Percentiles rank a stretch among this genome's conserved stretches.
phyloP scores from a whole-genome alignment of 1,284 basidiomycete species.

The Marasmius oreades region DNA sequence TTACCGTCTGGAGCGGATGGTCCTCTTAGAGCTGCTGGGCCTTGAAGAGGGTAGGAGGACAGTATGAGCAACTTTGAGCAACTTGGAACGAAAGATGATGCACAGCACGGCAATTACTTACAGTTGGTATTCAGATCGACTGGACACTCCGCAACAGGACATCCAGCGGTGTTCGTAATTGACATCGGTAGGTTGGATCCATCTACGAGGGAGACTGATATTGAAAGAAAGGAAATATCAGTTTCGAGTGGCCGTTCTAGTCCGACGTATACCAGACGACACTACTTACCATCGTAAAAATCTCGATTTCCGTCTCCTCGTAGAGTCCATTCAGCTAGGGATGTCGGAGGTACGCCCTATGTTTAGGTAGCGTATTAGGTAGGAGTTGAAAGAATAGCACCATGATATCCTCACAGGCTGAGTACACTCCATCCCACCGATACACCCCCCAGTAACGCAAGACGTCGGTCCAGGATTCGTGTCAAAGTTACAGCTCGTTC shows the following conservation, averaged over 20 bases:
- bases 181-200: conserved; percentile 41
- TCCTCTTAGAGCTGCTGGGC: conserved; percentile 41
- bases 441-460: too few species aligned
- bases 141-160: conserved; percentile 35
- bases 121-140: conserved; percentile 39
- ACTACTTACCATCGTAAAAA: conserved; percentile 24
- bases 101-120: too few species aligned
- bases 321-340: conserved; percentile 42
- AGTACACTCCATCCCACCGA: too few species aligned
- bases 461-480: too few species aligned
- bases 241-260: too few species aligned
- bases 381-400: too few species aligned
- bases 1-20: conserved; percentile 44
- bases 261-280: too few species aligned
- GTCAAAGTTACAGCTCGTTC: too few species aligned
- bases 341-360: conserved; percentile 40
- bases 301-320: conserved; percentile 26
- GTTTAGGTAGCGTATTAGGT: too few species aligned
- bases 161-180: conserved; percentile 35
- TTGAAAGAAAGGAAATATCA: too few species aligned
- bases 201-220: conserved; percentile 31
- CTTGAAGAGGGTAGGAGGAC: conserved; percentile 15
- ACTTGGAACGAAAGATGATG: conserved; percentile 2
- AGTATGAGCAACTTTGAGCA: background rate
- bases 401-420: too few species aligned